Conservation (phyloP, 2,329 filamentous ascomycete species). For the Pseudogymnoascus sp. region DNA sequence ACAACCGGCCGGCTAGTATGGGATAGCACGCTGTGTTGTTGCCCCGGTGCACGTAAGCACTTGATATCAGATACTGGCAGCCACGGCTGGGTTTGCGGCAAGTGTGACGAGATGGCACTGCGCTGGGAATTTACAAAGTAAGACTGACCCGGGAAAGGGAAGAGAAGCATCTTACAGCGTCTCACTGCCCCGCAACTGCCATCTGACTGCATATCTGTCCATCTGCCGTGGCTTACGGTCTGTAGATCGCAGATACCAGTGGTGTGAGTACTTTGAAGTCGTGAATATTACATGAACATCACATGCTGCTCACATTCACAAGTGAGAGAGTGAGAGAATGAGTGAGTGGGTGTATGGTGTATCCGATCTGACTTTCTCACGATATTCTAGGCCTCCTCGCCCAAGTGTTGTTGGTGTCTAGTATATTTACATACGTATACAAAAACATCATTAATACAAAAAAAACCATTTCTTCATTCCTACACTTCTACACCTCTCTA, state of each 20-base stretch:
- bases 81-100: background rate
- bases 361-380: background rate
- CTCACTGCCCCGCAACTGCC: background rate
- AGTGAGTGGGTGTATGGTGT: background rate
- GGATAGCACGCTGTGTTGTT: background rate
- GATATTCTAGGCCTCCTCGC: background rate
- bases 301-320: background rate
- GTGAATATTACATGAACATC: background rate
- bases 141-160: background rate
- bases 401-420: background rate
- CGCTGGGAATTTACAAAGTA: background rate
- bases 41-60: background rate
- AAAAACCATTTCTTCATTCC: background rate
- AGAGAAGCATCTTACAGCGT: background rate
- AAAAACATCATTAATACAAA: background rate
- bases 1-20: background rate
- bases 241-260: background rate
- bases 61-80: background rate
- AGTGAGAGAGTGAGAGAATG: background rate
- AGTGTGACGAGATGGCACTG: background rate
- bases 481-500: background rate
- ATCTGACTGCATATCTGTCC: background rate
- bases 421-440: background rate
- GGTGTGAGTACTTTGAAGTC: background rate
- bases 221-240: background rate